phyloP scores from a whole-genome alignment of 2,329 filamentous ascomycete genomes.

The Alternaria sp. region DNA sequence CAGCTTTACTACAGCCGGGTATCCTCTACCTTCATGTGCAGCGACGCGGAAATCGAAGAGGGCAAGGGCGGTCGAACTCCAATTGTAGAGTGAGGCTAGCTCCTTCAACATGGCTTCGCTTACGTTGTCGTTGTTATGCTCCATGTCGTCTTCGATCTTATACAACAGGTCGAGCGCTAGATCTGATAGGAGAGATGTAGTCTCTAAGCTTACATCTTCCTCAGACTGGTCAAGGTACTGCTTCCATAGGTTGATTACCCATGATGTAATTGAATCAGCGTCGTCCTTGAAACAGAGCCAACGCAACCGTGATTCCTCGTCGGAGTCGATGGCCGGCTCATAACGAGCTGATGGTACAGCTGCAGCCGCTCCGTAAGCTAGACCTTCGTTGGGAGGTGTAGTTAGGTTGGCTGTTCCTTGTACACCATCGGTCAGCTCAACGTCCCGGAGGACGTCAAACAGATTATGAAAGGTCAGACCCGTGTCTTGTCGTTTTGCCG shows the following conservation, averaged over 20 bases:
- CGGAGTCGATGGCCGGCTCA: not conserved
- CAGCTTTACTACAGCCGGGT: not conserved
- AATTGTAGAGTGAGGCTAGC: not conserved
- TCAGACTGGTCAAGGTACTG: not conserved
- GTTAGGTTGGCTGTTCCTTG: not conserved
- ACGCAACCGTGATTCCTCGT: not conserved
- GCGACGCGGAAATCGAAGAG: not conserved
- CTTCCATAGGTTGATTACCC: not conserved
- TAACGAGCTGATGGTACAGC: not conserved
- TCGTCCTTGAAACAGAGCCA: not conserved
- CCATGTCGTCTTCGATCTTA: not conserved
- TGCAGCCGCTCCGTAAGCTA: not conserved
- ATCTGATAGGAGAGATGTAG: not conserved
- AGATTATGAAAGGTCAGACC: not conserved
- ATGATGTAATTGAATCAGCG: not conserved
- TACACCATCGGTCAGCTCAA: not conserved
- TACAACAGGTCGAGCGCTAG: not conserved
- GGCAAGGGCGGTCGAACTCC: not conserved
- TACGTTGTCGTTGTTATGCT: not conserved
- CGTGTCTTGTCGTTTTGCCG: not conserved
- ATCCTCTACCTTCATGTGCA: not conserved
- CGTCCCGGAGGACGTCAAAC: not conserved
- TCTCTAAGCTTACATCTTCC: not conserved
- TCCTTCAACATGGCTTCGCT: not conserved
- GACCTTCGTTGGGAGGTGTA: not conserved